Conservation (phyloP, 768 basidiomycete genomes). For the Paxillus rubicundulus region DNA sequence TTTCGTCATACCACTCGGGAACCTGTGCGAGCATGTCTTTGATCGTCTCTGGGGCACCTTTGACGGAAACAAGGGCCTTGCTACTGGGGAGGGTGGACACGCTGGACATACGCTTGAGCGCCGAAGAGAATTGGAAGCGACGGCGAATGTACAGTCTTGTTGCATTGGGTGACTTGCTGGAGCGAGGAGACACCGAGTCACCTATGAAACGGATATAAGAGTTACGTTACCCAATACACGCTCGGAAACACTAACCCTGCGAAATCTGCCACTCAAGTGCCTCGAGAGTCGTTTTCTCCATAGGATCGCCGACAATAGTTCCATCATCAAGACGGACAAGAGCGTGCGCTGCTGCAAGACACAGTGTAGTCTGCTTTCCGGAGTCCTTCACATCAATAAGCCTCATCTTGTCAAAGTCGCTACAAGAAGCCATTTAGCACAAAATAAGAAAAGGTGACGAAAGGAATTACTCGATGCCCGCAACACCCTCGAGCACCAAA, state of each 20-base stretch:
- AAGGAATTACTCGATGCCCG: slow-evolving; percentile 78
- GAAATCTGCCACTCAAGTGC: slow-evolving; percentile 85
- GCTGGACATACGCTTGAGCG: slow-evolving; percentile 97
- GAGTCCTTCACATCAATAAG: slow-evolving; percentile 80
- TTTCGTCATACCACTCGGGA: slow-evolving; percentile 85
- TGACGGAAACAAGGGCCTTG: slow-evolving; percentile 70
- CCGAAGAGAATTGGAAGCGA: slow-evolving; percentile 97
- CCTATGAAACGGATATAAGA: slow-evolving; percentile 32
- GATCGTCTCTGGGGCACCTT: slow-evolving; percentile 97
- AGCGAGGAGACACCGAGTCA: slow-evolving; percentile 65
- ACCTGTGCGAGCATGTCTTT: slow-evolving; percentile 76
- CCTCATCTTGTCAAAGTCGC: slow-evolving; percentile 55
- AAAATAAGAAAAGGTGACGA: neutral
- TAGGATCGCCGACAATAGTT: slow-evolving; percentile 92
- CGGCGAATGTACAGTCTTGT: slow-evolving; percentile 73
- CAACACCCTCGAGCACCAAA: slow-evolving; percentile 90
- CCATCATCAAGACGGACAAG: slow-evolving; percentile 94
- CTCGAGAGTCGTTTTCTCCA: slow-evolving; percentile 96
- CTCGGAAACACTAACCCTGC: slow-evolving; percentile 45
- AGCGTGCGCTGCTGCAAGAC: slow-evolving; percentile 93
- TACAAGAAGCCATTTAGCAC: slow-evolving; percentile 27
- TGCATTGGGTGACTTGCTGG: slow-evolving; percentile 49
- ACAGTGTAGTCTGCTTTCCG: slow-evolving; percentile 73
- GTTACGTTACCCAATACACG: neutral
- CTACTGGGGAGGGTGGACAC: slow-evolving; percentile 66